Base-by-base conservation (phyloP, 139 green algal species). In the Monoraphidium neglectum region DNA sequence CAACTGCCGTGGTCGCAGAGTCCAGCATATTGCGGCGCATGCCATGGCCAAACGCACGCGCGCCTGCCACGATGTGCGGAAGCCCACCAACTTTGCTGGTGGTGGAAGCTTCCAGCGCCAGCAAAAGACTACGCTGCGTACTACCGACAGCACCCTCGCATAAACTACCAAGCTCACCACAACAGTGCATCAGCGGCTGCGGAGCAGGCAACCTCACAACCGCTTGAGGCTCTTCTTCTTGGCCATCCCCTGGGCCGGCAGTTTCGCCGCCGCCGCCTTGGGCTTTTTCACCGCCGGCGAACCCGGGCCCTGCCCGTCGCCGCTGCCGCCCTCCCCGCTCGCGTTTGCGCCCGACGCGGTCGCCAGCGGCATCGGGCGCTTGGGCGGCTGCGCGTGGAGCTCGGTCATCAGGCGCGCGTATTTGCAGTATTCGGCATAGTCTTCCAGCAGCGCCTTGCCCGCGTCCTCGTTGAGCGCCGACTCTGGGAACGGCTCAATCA, bases 391-490 rank as follows among this genome's bases (percentile, higher is more conserved):
- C 40, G 76, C 86, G 56, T 90, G 86, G 54, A 90, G 96, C 80
- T 71, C 89, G 35, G 96, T 98, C 92, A 98, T 96, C 15, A 99
- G 87, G 28, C 82, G 82, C 13, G 94, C 94, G 28, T 95, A 92
- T 30, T 87, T 83, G 26, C 87, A 90, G 83, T 97, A 99, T 46
- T 92, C 94, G 6, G 86, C 83, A 62, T 93, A 96, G 51, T 91
- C 77, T 69, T 98, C 95, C 33, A 98, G 80, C 76, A 99, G 87
- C 49, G 98, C 86, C 82, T 93, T 95, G 28, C 93, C 96, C 30
- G 96, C 96, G 77, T 99, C 96, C 78, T 99, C 96, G 81, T 99
- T 99, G 5, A 99, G 83, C 15, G 96, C 96, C 1, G 87, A 96
- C 69, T 99, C 96, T 0, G 96, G 90, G 70, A 97, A 98, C 32